A percentile compares a stretch with the other conserved stretches of the same genome.
Evolutionary conservation across 176 grass and related monocot species (phyloP).

Genomic region (Aegilops umbellulata): DNA sequence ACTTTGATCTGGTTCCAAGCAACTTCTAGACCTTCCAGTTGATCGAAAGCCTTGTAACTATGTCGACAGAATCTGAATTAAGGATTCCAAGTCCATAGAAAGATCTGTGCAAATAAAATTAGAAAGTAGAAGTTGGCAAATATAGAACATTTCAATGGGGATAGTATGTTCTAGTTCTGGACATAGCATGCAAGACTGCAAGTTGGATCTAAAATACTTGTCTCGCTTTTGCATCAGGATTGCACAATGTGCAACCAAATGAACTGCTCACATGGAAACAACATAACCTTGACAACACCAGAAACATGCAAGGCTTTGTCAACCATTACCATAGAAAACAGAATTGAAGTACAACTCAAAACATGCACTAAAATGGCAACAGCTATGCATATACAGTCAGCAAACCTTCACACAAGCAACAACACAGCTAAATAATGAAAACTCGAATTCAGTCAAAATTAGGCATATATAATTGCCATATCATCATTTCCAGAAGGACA

Average conservation of each 20-base stretch:
- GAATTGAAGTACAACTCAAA: neutral
- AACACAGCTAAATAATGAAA: neutral
- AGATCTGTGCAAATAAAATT: neutral
- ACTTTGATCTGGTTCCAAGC: slow-evolving; percentile 85
- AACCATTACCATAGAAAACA: neutral
- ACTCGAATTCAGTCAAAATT: neutral
- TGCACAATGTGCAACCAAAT: neutral
- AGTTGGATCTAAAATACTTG: neutral
- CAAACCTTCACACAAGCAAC: neutral
- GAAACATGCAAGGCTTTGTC: neutral
- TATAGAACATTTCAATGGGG: neutral
- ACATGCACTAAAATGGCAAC: neutral
- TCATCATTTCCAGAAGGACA: neutral
- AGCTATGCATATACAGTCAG: neutral
- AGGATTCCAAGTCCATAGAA: slow-evolving; percentile 36
- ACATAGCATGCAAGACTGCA: slow-evolving; percentile 14
- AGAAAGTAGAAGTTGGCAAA: neutral
- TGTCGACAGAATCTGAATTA: slow-evolving; percentile 33
- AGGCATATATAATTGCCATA: neutral
- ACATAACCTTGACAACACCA: neutral
- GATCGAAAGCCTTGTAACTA: slow-evolving; percentile 83
- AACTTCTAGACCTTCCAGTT: slow-evolving; percentile 82
- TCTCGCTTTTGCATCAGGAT: neutral
- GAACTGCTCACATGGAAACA: neutral
- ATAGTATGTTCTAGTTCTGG: neutral